Evolutionary conservation across 2,329 filamentous ascomycete species (phyloP).

Genomic region (Hymenoscyphus salicellus): DNA sequence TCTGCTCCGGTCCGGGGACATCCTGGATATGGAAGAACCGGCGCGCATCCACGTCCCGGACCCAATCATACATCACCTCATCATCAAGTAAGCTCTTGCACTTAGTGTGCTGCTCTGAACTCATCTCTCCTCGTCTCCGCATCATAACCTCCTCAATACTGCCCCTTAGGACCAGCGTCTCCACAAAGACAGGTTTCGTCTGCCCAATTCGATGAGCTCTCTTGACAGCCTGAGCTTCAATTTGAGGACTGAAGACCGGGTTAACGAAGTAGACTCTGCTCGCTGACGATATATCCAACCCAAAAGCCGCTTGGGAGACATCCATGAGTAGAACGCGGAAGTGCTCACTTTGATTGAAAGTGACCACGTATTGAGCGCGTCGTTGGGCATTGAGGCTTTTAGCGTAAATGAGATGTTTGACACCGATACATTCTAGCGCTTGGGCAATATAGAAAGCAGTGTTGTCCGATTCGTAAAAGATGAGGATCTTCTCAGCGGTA

Average conservation of each 20-base stretch:
- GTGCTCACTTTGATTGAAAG: conserved; percentile 57
- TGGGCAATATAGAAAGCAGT: conserved; percentile 82
- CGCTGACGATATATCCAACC: conserved; percentile 78
- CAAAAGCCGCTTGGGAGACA: conserved; percentile 82
- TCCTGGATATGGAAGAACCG: conserved; percentile 39
- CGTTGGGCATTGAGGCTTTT: conserved; percentile 57
- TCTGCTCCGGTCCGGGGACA: conserved; percentile 43
- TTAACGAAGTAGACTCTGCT: conserved; percentile 87
- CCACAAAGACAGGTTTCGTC: conserved; percentile 72
- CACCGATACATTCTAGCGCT: conserved; percentile 69
- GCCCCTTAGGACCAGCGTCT: conserved; percentile 76
- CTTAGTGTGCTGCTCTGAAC: conserved; percentile 57
- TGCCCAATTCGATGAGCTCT: conserved; percentile 87
- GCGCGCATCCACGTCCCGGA: conserved; percentile 44
- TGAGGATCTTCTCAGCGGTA: conserved; percentile 74
- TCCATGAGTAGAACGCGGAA: conserved; percentile 80
- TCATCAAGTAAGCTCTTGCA: conserved; percentile 59
- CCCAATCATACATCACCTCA: conserved; percentile 57
- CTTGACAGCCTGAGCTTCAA: conserved; percentile 89
- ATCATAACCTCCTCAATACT: conserved; percentile 86
- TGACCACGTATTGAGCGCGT: conserved; percentile 71
- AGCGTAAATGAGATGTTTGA: conserved; percentile 65
- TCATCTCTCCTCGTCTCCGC: conserved; percentile 70
- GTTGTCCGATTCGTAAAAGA: conserved; percentile 90
- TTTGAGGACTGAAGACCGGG: conserved; percentile 78